Evolutionary conservation across 2,329 filamentous ascomycete genomes (phyloP), one percentile per base, ranked within the genome.

Genomic region (Fusarium pseudograminearum): DNA sequence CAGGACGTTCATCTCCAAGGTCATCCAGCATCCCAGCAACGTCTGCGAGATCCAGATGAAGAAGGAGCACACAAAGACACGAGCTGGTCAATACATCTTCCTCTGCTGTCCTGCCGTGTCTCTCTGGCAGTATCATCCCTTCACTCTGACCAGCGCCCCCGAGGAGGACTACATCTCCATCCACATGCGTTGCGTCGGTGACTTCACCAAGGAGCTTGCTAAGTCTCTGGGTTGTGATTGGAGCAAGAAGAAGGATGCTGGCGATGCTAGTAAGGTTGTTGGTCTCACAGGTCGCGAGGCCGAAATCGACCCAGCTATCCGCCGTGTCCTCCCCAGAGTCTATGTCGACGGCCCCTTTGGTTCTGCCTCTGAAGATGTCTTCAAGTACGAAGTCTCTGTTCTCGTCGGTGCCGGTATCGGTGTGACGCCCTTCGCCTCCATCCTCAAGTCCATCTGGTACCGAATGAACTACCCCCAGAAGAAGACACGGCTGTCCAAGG

Each of bases 41-140:
- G 93, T 97, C 20, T 92, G 92, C 78, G 93, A 97, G 81, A 94
- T 97, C 65, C 93, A 96, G 82, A 94, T 97, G 83, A 94, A 95
- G 85, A 96, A 96, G 81, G 92, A 94, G 77, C 84, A 93, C 80
- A 94, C 92, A 45, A 93, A 91, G 84, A 93, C 92, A 5, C 86
- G 87, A 54, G 91, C 93, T 22, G 93, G 93, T 52, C 92, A 93
- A 85, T 96, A 96, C 82, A 95, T 97, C 74, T 95, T 95, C 83
- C 85, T 96, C 73, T 95, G 91, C 83, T 96, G 93, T 78, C 93
- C 93, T 2, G 92, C 93, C 70, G 89, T 96, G 18, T 95, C 92
- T 2, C 84, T 96, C 46, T 96, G 92, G 92, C 93, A 96, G 80
- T 95, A 96, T 77, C 93, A 95, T 74, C 93, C 93, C 1, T 96